phyloP scores from a whole-genome alignment of 768 basidiomycete genomes.

The Lyophyllum atratum region DNA sequence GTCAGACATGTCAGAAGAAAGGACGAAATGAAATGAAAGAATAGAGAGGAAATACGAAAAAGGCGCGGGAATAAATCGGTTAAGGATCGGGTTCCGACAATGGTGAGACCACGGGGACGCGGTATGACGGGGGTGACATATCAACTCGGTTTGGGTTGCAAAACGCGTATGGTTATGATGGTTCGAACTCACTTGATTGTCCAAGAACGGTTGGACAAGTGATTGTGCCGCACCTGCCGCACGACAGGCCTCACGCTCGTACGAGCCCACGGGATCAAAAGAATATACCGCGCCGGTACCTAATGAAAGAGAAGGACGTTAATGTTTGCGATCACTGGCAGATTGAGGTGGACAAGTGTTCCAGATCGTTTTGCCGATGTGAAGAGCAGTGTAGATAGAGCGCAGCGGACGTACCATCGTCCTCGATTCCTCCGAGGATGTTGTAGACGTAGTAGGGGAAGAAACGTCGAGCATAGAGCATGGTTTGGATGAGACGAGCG shows the following conservation, averaged over 20 bases:
- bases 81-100: conserved; percentile 40
- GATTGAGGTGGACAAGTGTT: conserved; percentile 7
- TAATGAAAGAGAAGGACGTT: conserved; percentile 30
- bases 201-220: conserved; percentile 95
- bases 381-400: conserved; percentile 13
- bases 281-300: conserved; percentile 98
- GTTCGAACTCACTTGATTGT: conserved; percentile 82
- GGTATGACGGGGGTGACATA: conserved; percentile 7
- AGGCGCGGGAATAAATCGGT: conserved; percentile 45
- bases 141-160: conserved; percentile 22
- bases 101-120: conserved; percentile 17
- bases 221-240: conserved; percentile 95
- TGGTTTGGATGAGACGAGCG: conserved; percentile 97
- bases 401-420: conserved; percentile 71
- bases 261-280: conserved; percentile 98
- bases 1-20: conserved; percentile 19
- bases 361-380: conserved; percentile 22
- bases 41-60: conserved; percentile 20
- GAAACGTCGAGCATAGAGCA: conserved; percentile 94
- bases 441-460: conserved; percentile 99
- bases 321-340: conserved; percentile 7
- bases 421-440: conserved; percentile 94
- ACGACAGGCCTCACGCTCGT: conserved; percentile 95
- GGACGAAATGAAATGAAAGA: conserved; percentile 11
- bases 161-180: conserved; percentile 7